phyloP scores from a whole-genome alignment of 805 yeast genomes.

The Kuraishia ogatae region DNA sequence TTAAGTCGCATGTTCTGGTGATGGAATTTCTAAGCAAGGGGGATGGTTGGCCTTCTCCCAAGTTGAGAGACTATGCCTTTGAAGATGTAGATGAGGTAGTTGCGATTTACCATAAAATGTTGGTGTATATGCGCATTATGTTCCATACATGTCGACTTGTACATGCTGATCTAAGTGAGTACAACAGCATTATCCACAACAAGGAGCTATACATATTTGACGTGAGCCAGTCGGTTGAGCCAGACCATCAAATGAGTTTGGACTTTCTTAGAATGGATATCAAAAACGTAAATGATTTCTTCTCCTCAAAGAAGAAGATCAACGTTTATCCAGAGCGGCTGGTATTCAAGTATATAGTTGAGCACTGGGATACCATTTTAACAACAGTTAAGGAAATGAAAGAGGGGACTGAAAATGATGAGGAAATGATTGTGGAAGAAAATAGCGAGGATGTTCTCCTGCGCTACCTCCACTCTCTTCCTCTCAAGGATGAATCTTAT shows the following conservation, averaged over 20 bases:
- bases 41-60: constrained; percentile 85
- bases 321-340: constrained; percentile 74
- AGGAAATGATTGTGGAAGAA: constrained; percentile 22
- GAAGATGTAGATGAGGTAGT: constrained; percentile 56
- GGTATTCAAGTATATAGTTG: constrained; percentile 71
- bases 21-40: constrained; percentile 86
- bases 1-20: constrained; percentile 82
- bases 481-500: constrained; percentile 44
- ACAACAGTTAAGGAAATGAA: too few relatives aligned
- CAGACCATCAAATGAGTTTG: constrained; percentile 94
- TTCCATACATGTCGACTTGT: constrained; percentile 84
- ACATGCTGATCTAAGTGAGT: constrained; percentile 96
- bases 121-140: constrained; percentile 78
- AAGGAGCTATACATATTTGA: constrained; percentile 80
- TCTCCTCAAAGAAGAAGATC: constrained; percentile 61
- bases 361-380: constrained; percentile 26
- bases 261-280: constrained; percentile 97
- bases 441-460: constrained; percentile 34
- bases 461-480: constrained; percentile 37
- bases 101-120: constrained; percentile 65
- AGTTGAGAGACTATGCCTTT: constrained; percentile 76
- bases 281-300: constrained; percentile 88
- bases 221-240: constrained; percentile 96
- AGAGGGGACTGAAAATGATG: constrained; percentile 4
- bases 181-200: constrained; percentile 81